A percentile compares a stretch with the other conserved stretches of the same genome.
These are phyloP conservation scores for Tolypocladium endophyticum DNA, from an alignment of 2,329 filamentous ascomycete genomes.

Conservation along the genomic window DNA sequence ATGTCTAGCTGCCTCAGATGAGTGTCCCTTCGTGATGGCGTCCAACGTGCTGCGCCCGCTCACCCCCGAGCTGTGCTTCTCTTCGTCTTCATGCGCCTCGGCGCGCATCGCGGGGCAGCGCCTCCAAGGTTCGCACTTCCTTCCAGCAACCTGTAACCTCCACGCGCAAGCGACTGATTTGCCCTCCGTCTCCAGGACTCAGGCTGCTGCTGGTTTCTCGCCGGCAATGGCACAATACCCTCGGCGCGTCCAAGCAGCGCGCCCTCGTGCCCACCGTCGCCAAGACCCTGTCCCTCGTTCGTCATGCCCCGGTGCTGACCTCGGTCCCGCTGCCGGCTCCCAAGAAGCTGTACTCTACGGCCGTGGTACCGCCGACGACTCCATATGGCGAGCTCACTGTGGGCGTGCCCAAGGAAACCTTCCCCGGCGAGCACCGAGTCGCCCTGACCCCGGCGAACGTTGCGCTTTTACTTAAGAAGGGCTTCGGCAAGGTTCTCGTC, in stretches of 20 bases:
- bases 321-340: constrained; percentile 11
- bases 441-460: constrained; percentile 80
- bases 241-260: constrained; percentile 14
- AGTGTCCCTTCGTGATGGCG: constrained; percentile 20
- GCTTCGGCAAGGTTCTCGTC: constrained; percentile 65
- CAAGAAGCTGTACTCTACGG: constrained; percentile 27
- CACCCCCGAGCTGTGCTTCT: constrained; percentile 18
- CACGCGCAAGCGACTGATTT: not conserved
- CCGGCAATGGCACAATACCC: constrained; percentile 29
- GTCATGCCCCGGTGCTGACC: constrained; percentile 23
- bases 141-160: not conserved
- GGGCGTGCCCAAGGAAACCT: constrained; percentile 72
- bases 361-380: constrained; percentile 29
- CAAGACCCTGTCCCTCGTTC: constrained; percentile 26
- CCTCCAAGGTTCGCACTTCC: constrained; percentile 9
- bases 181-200: constrained; percentile 6
- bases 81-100: constrained; percentile 11
- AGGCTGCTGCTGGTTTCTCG: constrained; percentile 11
- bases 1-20: constrained; percentile 14
- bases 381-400: constrained; percentile 67
- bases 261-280: constrained; percentile 15
- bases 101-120: constrained; percentile 12
- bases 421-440: constrained; percentile 68
- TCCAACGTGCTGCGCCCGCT: constrained; percentile 22
- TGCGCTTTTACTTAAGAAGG: constrained; percentile 72